A percentile compares a stretch with the other conserved stretches of the same genome.
Conservation (phyloP, 371 early-diverging fungal genomes). For the Lichtheimia hyalospora region DNA sequence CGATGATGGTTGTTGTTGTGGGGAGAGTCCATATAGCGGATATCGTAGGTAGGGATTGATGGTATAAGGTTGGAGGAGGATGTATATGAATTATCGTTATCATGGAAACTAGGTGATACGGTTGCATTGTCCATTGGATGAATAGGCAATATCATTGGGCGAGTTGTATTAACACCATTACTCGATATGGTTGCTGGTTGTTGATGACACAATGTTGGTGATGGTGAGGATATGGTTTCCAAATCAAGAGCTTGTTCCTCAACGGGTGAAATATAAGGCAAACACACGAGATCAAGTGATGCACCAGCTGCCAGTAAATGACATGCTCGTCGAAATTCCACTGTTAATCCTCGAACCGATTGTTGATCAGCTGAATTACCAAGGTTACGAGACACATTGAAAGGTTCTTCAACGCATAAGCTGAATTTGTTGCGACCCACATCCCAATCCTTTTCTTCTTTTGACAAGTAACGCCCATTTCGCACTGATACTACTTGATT, state of each 20-base stretch:
- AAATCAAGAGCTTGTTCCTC: not conserved
- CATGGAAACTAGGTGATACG: not conserved
- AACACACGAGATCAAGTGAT: slow-evolving; percentile 40
- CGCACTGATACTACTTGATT: slow-evolving; percentile 78
- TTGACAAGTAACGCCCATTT: slow-evolving; percentile 71
- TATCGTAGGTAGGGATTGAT: not conserved
- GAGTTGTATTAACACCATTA: not conserved
- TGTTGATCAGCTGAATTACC: slow-evolving; percentile 86
- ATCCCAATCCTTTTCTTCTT: slow-evolving; percentile 82
- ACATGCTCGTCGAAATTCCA: slow-evolving; percentile 77
- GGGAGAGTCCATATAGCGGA: not conserved
- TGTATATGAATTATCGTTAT: not conserved
- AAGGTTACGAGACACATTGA: slow-evolving; percentile 80
- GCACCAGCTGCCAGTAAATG: slow-evolving; percentile 52
- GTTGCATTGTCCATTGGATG: not conserved
- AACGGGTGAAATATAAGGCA: slow-evolving; percentile 4
- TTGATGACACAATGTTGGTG: not conserved
- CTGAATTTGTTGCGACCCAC: slow-evolving; percentile 52
- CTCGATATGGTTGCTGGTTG: no score
- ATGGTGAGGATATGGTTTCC: not conserved
- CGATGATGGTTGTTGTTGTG: not conserved
- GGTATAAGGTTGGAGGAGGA: not conserved
- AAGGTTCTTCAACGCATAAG: slow-evolving; percentile 91
- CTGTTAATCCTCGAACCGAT: slow-evolving; percentile 71
- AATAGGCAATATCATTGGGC: not conserved